Conservation (phyloP, 1,139 yeast genomes). For the Zygoascus meyerae region DNA sequence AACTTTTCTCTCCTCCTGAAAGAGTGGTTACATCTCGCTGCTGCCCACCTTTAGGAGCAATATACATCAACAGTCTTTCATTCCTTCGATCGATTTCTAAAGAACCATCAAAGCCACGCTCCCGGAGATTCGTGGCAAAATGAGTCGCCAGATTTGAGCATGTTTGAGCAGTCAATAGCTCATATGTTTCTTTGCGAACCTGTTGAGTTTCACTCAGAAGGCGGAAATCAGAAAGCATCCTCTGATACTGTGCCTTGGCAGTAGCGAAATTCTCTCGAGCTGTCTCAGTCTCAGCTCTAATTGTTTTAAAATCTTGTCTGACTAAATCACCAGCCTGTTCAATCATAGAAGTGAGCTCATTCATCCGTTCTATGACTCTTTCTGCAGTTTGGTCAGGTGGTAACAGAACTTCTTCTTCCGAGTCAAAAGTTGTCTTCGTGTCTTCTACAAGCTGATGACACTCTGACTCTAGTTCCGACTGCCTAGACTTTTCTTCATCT, state of each 20-base stretch:
- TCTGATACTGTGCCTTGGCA: constrained; percentile 5
- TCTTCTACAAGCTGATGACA: background rate
- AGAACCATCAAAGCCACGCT: constrained; percentile 70
- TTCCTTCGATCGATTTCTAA: constrained; percentile 55
- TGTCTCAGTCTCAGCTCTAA: constrained; percentile 3
- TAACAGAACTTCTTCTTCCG: background rate
- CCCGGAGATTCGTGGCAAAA: constrained; percentile 22
- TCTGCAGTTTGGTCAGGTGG: constrained; percentile 10
- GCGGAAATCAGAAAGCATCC: constrained; percentile 3
- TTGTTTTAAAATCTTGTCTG: constrained; percentile 8
- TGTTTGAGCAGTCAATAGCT: background rate
- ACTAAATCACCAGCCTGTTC: constrained; percentile 8
- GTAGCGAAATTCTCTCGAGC: constrained; percentile 1
- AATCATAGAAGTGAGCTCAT: constrained; percentile 5
- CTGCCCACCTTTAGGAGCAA: constrained; percentile 42
- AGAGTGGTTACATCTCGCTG: constrained; percentile 72
- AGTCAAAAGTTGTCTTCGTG: background rate
- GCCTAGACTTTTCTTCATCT: no score
- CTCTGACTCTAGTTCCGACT: background rate
- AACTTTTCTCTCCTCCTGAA: constrained; percentile 96
- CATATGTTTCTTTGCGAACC: constrained; percentile 7
- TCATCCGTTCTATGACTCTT: constrained; percentile 10
- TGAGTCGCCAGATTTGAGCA: constrained; percentile 3
- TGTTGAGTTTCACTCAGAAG: background rate
- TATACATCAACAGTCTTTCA: constrained; percentile 31